Evolutionary conservation across 108 stramenopile genomes (phyloP).

Genomic region (Nitzschia sp.): DNA sequence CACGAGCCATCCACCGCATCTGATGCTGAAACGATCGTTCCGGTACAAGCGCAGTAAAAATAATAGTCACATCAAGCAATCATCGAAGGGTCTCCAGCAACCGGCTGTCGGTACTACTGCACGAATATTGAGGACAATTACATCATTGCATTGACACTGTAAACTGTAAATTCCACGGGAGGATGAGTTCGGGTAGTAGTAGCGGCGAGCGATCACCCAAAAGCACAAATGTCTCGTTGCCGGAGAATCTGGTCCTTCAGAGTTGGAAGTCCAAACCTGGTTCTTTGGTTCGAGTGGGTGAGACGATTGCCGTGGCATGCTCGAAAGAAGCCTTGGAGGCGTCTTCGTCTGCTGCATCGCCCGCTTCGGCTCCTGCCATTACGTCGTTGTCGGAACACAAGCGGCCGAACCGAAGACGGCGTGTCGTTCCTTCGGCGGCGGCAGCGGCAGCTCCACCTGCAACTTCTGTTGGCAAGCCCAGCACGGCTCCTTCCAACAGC

Average conservation of each 20-base stretch:
- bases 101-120: no score
- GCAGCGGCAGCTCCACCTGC: not conserved
- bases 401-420: constrained; percentile 32
- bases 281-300: constrained; percentile 24
- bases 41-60: no score
- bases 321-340: constrained; percentile 2
- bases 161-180: no score
- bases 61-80: no score
- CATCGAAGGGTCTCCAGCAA: no score
- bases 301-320: constrained; percentile 35
- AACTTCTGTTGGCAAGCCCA: not conserved
- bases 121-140: no score
- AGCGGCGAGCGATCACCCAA: not conserved
- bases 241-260: constrained; percentile 20
- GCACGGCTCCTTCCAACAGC: not conserved
- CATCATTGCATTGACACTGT: no score
- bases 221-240: constrained; percentile 8
- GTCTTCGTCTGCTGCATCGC: not conserved
- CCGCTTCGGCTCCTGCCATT: not conserved
- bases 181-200: no score
- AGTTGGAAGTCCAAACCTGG: constrained; percentile 31
- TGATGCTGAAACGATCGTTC: no score
- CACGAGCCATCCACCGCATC: no score
- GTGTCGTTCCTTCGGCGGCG: constrained; percentile 1
- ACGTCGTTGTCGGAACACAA: constrained; percentile 21